Percentiles rank a stretch among this genome's conserved stretches.
Evolutionary conservation across 345 rosid species (phyloP).

Genomic region (Camelina laxa): DNA sequence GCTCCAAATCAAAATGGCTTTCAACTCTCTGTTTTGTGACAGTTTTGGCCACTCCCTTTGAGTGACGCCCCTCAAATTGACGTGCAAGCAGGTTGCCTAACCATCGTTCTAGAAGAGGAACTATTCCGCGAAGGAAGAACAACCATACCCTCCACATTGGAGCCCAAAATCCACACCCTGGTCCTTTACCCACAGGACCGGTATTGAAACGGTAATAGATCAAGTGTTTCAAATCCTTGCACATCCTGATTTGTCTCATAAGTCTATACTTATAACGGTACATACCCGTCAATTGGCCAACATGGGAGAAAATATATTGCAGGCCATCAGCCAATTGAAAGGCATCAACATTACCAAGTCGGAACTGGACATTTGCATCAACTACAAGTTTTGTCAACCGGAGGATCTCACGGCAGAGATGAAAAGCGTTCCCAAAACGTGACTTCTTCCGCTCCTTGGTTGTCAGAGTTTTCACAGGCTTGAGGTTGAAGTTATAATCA

Average conservation of each 20-base stretch:
- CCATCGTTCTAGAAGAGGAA: constrained; percentile 96
- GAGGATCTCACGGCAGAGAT: constrained; percentile 97
- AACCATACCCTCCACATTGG: constrained; percentile 99
- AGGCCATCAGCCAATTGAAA: constrained; percentile 97
- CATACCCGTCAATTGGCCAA: constrained; percentile 99
- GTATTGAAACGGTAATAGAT: constrained; percentile 97
- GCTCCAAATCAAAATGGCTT: constrained; percentile 97
- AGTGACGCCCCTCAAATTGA: constrained; percentile 98
- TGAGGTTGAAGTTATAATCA: constrained; percentile 94
- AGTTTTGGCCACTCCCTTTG: constrained; percentile 99
- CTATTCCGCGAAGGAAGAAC: constrained; percentile 96
- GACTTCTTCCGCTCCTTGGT: constrained; percentile 98
- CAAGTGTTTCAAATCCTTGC: constrained; percentile 95
- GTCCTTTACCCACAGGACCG: constrained; percentile 98
- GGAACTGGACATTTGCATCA: constrained; percentile 97
- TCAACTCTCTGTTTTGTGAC: constrained; percentile 99
- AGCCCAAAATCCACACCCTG: constrained; percentile 99
- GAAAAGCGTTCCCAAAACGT: constrained; percentile 97
- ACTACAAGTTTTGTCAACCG: constrained; percentile 97
- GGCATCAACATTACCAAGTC: constrained; percentile 97
- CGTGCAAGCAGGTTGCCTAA: constrained; percentile 93
- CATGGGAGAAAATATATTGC: constrained; percentile 96
- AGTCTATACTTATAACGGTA: constrained; percentile 93
- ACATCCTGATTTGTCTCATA: constrained; percentile 98
- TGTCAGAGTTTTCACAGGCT: constrained; percentile 98